Conservation (phyloP, 306 rosid species). For the Cyamopsis tetragonoloba region DNA sequence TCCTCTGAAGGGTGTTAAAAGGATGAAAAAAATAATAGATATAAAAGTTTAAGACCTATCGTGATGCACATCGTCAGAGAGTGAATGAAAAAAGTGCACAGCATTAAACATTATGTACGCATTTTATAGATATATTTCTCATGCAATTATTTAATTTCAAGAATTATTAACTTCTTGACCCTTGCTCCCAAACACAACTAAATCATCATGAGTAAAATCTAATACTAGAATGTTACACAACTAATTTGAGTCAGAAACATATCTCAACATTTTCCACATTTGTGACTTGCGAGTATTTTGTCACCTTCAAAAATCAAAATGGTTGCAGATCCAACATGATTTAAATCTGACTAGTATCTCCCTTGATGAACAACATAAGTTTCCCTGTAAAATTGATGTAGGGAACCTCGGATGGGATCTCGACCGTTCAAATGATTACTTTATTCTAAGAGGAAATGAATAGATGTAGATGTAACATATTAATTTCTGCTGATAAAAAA, state of each 20-base stretch:
- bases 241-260: background rate
- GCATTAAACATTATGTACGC: no score
- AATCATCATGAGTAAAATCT: background rate
- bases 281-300: background rate
- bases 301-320: background rate
- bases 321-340: background rate
- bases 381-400: no score
- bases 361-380: background rate
- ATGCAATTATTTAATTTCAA: background rate
- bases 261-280: background rate
- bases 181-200: background rate
- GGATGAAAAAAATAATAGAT: no score
- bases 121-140: background rate
- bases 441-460: no score
- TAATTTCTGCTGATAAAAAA: no score
- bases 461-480: no score
- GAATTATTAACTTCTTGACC: background rate
- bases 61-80: no score
- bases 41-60: no score
- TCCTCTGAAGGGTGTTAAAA: no score
- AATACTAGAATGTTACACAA: slow-evolving; percentile 2
- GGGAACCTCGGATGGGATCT: no score
- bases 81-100: no score
- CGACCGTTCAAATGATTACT: no score
- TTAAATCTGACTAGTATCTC: background rate